Percentiles rank a stretch among this genome's conserved stretches.
Conservation (phyloP, 1,139 yeast genomes). For the Sugiyamaella castrensis region DNA sequence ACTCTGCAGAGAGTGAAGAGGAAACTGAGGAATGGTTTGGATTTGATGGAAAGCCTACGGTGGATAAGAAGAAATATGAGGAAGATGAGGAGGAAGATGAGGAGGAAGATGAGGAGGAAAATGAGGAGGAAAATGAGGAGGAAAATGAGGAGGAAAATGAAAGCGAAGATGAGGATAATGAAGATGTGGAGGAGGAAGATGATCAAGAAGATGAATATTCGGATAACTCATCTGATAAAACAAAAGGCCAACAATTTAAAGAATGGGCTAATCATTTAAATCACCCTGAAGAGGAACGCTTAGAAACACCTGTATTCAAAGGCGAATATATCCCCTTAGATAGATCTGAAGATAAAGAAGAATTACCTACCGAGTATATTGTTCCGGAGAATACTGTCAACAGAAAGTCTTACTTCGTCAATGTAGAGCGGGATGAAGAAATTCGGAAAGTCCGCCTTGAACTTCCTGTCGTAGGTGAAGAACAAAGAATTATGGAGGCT, state of each 20-base stretch:
- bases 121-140: conserved; percentile 26
- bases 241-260: conserved; percentile 48
- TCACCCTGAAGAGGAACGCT: conserved; percentile 25
- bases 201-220: conserved; percentile 27
- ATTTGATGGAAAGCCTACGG: conserved; percentile 1
- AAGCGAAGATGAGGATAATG: conserved; percentile 24
- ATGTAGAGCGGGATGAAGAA: conserved; percentile 59
- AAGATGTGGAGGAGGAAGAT: conserved; percentile 20
- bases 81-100: conserved; percentile 21
- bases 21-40: conserved; percentile 9
- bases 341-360: conserved; percentile 38
- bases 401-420: conserved; percentile 66
- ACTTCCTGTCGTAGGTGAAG: conserved; percentile 88
- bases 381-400: conserved; percentile 47
- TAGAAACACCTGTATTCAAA: conserved; percentile 34
- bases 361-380: conserved; percentile 49
- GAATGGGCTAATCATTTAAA: conserved; percentile 51
- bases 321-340: conserved; percentile 36
- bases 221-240: conserved; percentile 17
- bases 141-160: conserved; percentile 21
- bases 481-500: conserved; percentile 94
- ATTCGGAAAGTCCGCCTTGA: conserved; percentile 65
- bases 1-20: conserved; percentile 26
- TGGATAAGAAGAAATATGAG: conserved; percentile 6
- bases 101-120: conserved; percentile 13